A percentile compares a stretch with the other conserved stretches of the same genome.
These are phyloP conservation scores for Skeletonema costatum DNA, from an alignment of 108 stramenopile genomes.

Conservation along the genomic window DNA sequence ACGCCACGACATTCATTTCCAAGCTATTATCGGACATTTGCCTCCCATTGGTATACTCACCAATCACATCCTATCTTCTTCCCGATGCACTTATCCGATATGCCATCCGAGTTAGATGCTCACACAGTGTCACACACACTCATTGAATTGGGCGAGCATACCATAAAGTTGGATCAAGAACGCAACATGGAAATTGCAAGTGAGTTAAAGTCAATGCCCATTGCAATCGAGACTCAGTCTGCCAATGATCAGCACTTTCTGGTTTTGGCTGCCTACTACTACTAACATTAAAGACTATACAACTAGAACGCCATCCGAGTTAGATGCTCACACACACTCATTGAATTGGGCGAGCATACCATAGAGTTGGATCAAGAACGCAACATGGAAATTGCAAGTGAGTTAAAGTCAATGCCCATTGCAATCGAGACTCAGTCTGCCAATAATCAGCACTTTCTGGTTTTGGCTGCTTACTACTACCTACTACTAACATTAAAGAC, in stretches of 20 bases:
- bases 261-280: no score
- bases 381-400: constrained; percentile 60
- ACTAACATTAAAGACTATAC: no score
- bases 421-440: constrained; percentile 89
- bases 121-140: constrained; percentile 67
- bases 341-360: constrained; percentile 30
- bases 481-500: no score
- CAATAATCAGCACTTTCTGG: constrained; percentile 65
- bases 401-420: constrained; percentile 73
- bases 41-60: constrained; percentile 51
- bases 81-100: constrained; percentile 74
- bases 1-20: constrained; percentile 42
- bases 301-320: constrained; percentile 56
- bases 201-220: constrained; percentile 66
- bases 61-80: constrained; percentile 46
- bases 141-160: constrained; percentile 30
- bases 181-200: constrained; percentile 59
- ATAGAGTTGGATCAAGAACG: constrained; percentile 44
- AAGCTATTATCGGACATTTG: constrained; percentile 50
- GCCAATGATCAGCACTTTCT: constrained; percentile 86
- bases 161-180: constrained; percentile 44
- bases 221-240: constrained; percentile 85
- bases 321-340: constrained; percentile 60
- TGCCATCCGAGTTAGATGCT: constrained; percentile 69
- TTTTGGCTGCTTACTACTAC: no score